Evolutionary conservation across 176 grass and related monocot species (phyloP).

Genomic region (Triticum urartu): DNA sequence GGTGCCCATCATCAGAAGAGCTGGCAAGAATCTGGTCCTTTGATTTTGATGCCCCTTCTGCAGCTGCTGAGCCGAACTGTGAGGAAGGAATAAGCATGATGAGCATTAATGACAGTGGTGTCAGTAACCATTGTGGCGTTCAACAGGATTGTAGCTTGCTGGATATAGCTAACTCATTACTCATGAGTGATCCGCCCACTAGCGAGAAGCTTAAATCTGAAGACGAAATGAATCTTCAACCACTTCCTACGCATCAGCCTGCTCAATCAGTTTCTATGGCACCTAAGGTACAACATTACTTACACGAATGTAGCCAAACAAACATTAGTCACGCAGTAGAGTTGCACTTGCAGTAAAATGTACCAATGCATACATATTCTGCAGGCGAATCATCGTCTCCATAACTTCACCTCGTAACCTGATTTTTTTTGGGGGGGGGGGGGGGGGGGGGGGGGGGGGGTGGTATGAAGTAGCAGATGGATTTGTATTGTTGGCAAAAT

Average conservation of each 20-base stretch:
- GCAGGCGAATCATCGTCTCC: neutral
- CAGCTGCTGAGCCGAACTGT: conserved; percentile 54
- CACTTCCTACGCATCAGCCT: conserved; percentile 32
- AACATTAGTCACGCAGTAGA: neutral
- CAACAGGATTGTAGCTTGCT: conserved; percentile 39
- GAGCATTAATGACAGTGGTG: conserved; percentile 62
- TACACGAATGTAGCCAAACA: neutral
- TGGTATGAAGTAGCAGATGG: neutral
- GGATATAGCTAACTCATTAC: conserved; percentile 43
- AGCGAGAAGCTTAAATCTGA: conserved; percentile 33
- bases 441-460: too few relatives aligned
- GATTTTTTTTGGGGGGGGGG: neutral
- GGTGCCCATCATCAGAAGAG: conserved; percentile 77
- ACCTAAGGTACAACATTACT: conserved; percentile 42
- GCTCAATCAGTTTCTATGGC: conserved; percentile 24
- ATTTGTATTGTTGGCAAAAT: neutral
- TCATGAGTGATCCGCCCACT: conserved; percentile 37
- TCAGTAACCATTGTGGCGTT: conserved; percentile 28
- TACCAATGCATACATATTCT: neutral
- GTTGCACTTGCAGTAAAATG: neutral
- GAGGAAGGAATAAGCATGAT: conserved; percentile 80
- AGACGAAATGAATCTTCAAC: conserved; percentile 29
- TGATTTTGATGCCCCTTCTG: conserved; percentile 51
- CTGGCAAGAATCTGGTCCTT: conserved; percentile 88
- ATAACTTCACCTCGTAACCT: neutral